phyloP scores from a whole-genome alignment of 495 filamentous ascomycete genomes.

The Amniculicola lignicola region DNA sequence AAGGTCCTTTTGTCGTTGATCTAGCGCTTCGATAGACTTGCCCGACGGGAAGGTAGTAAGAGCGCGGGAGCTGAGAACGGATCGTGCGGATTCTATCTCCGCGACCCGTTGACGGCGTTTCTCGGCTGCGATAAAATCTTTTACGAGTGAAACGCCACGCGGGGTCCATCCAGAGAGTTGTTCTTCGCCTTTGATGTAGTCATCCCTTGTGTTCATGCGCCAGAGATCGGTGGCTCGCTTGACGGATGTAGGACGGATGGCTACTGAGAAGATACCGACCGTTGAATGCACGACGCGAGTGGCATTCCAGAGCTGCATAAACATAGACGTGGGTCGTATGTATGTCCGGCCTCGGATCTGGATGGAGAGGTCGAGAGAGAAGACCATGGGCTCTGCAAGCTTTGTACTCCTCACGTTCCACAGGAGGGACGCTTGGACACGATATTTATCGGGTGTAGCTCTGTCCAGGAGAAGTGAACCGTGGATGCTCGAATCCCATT shows the following conservation, averaged over 20 bases:
- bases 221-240: slow-evolving; percentile 91
- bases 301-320: slow-evolving; percentile 81
- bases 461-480: slow-evolving; percentile 84
- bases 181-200: slow-evolving; percentile 95
- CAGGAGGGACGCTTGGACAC: slow-evolving; percentile 78
- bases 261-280: slow-evolving; percentile 77
- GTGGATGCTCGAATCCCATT: slow-evolving; percentile 96
- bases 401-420: slow-evolving; percentile 80
- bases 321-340: slow-evolving; percentile 77
- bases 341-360: slow-evolving; percentile 84
- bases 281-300: slow-evolving; percentile 83
- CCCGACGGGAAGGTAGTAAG: slow-evolving; percentile 8
- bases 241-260: slow-evolving; percentile 80
- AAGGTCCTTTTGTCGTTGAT: slow-evolving; percentile 45
- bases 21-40: slow-evolving; percentile 1
- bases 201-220: slow-evolving; percentile 92
- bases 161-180: slow-evolving; percentile 78
- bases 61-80: slow-evolving; percentile 53
- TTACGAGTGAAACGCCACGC: slow-evolving; percentile 79
- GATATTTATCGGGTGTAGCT: slow-evolving; percentile 84
- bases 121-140: slow-evolving; percentile 70
- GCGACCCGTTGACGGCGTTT: slow-evolving; percentile 66
- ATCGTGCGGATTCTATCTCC: slow-evolving; percentile 77
- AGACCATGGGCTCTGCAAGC: slow-evolving; percentile 76
- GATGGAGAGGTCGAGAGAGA: slow-evolving; percentile 71